These are phyloP conservation scores for Aspergillus fijiensis DNA, from an alignment of 2,329 filamentous ascomycete species.

Conservation along the genomic window DNA sequence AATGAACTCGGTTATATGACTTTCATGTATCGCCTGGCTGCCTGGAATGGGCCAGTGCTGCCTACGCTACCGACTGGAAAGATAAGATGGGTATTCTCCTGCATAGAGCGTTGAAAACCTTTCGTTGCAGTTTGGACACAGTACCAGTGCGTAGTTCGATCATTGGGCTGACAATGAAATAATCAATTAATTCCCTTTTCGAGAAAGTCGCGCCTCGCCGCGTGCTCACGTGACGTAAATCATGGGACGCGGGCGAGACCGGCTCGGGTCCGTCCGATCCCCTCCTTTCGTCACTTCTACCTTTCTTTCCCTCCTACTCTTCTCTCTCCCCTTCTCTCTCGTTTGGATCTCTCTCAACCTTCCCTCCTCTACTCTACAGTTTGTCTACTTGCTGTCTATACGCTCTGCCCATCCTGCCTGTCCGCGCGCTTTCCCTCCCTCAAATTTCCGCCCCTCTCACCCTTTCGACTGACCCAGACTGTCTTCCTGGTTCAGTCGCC, in stretches of 20 bases:
- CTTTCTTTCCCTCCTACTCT: background rate
- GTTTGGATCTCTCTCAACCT: conserved; percentile 8
- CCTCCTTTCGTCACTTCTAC: conserved; percentile 8
- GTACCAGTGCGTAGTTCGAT: too few relatives aligned
- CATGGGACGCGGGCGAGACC: conserved; percentile 9
- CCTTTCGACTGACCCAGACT: conserved; percentile 51
- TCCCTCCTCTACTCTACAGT: background rate
- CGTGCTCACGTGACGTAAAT: conserved; percentile 25
- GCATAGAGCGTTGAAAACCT: too few relatives aligned
- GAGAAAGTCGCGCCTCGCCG: conserved; percentile 14
- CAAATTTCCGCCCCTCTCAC: conserved; percentile 2
- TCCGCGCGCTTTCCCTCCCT: conserved; percentile 7
- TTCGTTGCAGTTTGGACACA: too few relatives aligned
- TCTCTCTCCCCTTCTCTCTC: conserved; percentile 2
- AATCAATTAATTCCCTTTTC: background rate
- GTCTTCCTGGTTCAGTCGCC: conserved; percentile 56
- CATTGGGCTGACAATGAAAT: background rate
- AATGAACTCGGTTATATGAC: background rate
- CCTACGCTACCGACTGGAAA: too few relatives aligned
- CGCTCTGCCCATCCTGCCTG: conserved; percentile 1
- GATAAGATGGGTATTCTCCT: too few relatives aligned
- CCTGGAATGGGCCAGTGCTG: background rate
- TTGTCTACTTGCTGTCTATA: background rate
- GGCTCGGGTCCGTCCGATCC: conserved; percentile 5
- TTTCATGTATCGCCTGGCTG: background rate